Evolutionary conservation across 208 protist species (phyloP).

Genomic region (Entamoeba histolytica): DNA sequence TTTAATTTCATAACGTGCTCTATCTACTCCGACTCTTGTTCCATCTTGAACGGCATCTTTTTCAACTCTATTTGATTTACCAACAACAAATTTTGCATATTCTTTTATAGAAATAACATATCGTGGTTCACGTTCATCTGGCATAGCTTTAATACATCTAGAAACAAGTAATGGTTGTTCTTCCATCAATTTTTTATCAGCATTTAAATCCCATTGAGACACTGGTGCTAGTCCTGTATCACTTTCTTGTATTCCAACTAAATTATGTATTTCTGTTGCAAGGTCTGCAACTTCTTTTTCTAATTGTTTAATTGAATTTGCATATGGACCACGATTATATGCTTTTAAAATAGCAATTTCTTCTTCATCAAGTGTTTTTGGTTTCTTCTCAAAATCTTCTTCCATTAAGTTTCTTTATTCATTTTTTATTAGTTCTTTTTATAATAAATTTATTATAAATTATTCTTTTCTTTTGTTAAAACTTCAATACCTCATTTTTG

Average conservation of each 20-base stretch:
- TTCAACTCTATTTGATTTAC: neutral
- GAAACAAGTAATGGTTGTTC: conserved; percentile 77
- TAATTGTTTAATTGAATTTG: conserved; percentile 70
- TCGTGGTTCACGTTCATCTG: neutral
- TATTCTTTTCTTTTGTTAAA: no score
- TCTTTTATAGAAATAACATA: neutral
- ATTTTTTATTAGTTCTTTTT: no score
- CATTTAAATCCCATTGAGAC: conserved; percentile 88
- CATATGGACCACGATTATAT: conserved; percentile 59
- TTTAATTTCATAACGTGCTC: conserved; percentile 89
- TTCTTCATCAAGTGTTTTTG: neutral
- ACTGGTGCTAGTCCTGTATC: conserved; percentile 92
- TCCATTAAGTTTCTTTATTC: no score
- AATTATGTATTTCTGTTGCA: conserved; percentile 63
- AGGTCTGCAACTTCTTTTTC: conserved; percentile 81
- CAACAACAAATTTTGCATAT: neutral
- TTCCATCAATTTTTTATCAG: conserved; percentile 78
- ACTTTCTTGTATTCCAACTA: conserved; percentile 78
- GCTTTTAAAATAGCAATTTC: neutral
- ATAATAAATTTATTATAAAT: no score
- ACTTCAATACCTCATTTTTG: no score
- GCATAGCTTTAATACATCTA: neutral
- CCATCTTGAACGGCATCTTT: conserved; percentile 96
- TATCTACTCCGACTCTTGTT: conserved; percentile 82
- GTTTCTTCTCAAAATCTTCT: neutral